phyloP scores from a whole-genome alignment of 169 alveolate species.

The Cryptosporidium ryanae region DNA sequence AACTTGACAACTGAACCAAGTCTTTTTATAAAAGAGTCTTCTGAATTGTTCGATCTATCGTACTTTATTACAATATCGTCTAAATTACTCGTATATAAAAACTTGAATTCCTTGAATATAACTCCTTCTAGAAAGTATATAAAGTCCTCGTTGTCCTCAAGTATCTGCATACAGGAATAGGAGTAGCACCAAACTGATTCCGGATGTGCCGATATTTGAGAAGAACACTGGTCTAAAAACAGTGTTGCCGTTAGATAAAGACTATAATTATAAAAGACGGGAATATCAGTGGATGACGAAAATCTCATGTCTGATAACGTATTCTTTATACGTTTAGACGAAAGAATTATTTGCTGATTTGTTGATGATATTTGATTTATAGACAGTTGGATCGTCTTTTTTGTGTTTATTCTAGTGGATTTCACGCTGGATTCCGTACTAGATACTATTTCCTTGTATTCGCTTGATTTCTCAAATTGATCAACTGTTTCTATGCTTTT shows the following conservation, averaged over 20 bases:
- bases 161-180: conserved; percentile 40
- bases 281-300: not conserved
- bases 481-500: conserved; percentile 1
- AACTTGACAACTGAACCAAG: conserved; percentile 33
- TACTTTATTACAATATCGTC: conserved; percentile 4
- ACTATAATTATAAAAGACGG: conserved; percentile 12
- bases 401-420: conserved; percentile 52
- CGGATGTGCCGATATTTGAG: conserved; percentile 66
- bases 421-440: conserved; percentile 47
- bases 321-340: conserved; percentile 45
- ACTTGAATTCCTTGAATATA: conserved; percentile 13
- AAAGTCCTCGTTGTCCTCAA: conserved; percentile 22
- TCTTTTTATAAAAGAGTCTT: conserved; percentile 38
- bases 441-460: conserved; percentile 34
- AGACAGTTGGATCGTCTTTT: conserved; percentile 72
- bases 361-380: conserved; percentile 74
- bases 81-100: conserved; percentile 21
- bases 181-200: conserved; percentile 74
- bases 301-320: conserved; percentile 17
- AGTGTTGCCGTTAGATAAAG: conserved; percentile 28
- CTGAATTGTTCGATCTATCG: conserved; percentile 8
- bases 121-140: conserved; percentile 32
- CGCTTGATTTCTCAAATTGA: conserved; percentile 46
- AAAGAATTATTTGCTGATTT: conserved; percentile 47
- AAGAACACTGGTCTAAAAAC: conserved; percentile 51